A percentile compares a stretch with the other conserved stretches of the same genome.
phyloP scores from a whole-genome alignment of 768 basidiomycete genomes.

The Nidularia sp. region DNA sequence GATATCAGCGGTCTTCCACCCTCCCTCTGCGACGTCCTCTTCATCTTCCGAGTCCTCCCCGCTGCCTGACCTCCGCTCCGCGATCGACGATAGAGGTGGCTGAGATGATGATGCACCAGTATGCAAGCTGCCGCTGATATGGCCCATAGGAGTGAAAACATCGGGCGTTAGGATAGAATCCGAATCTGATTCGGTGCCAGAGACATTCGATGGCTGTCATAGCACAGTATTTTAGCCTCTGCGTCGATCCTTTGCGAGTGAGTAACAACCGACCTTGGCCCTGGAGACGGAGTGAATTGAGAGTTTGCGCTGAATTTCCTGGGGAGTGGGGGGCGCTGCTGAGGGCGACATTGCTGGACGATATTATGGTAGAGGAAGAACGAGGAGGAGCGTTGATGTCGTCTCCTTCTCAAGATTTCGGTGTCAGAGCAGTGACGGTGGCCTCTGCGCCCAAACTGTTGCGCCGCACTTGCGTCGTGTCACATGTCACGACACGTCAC shows the following conservation, averaged over 20 bases:
- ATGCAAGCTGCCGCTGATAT: constrained; percentile 19
- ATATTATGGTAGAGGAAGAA: too few relatives aligned
- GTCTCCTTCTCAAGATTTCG: too few relatives aligned
- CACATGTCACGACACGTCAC: too few relatives aligned
- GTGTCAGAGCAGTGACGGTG: too few relatives aligned
- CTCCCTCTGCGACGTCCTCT: constrained; percentile 62
- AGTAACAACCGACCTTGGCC: constrained; percentile 28
- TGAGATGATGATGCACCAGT: constrained; percentile 29
- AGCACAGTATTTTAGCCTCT: neutral
- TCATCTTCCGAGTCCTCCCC: constrained; percentile 80
- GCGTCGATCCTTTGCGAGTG: neutral
- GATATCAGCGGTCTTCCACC: constrained; percentile 54
- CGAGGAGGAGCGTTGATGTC: too few relatives aligned
- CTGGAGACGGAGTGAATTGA: constrained; percentile 66
- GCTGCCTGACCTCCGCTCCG: constrained; percentile 65
- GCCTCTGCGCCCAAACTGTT: too few relatives aligned
- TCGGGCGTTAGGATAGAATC: constrained; percentile 67
- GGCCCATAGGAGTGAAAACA: constrained; percentile 33
- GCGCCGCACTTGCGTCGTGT: too few relatives aligned
- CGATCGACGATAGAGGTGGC: constrained; percentile 71
- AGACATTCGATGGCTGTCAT: constrained; percentile 27
- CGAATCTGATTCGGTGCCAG: constrained; percentile 85
- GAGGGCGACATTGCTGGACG: constrained; percentile 40
- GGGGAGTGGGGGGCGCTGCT: constrained; percentile 72
- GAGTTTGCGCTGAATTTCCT: constrained; percentile 84